Percentiles rank a stretch among this genome's conserved stretches.
These are phyloP conservation scores for Allium sativum DNA, from an alignment of 106 monocot species.

Conservation along the genomic window DNA sequence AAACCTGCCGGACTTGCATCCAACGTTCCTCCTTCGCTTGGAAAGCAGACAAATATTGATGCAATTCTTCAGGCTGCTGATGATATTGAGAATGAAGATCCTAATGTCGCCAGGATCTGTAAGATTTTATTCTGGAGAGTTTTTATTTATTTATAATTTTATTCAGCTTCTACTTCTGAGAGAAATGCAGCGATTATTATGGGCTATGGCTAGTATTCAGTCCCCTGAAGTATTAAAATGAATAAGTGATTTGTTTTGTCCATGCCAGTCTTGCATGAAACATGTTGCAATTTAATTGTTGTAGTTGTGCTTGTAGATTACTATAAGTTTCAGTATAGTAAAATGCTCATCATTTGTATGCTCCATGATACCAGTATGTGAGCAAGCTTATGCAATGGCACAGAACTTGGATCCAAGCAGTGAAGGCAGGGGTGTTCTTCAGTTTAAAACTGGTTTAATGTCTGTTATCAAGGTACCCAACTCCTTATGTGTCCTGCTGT, in stretches of 20 bases:
- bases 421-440: conserved; percentile 87
- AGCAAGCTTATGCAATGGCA: conserved; percentile 90
- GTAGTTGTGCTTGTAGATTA: neutral
- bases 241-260: neutral
- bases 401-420: conserved; percentile 90
- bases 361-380: conserved; percentile 49
- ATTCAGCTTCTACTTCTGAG: neutral
- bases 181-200: neutral
- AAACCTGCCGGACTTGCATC: conserved; percentile 44
- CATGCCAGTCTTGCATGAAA: neutral
- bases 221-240: neutral
- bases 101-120: conserved; percentile 85
- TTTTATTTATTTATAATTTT: neutral
- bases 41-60: conserved; percentile 60
- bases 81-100: conserved; percentile 84
- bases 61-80: conserved; percentile 83
- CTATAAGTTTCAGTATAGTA: neutral
- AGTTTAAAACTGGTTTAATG: conserved; percentile 96
- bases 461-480: conserved; percentile 88
- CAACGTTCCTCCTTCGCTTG: conserved; percentile 75
- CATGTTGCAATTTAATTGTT: neutral
- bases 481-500: neutral
- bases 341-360: neutral
- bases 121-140: conserved; percentile 12
- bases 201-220: neutral